phyloP scores from a whole-genome alignment of 345 rosid genomes.

The Heritiera littoralis region DNA sequence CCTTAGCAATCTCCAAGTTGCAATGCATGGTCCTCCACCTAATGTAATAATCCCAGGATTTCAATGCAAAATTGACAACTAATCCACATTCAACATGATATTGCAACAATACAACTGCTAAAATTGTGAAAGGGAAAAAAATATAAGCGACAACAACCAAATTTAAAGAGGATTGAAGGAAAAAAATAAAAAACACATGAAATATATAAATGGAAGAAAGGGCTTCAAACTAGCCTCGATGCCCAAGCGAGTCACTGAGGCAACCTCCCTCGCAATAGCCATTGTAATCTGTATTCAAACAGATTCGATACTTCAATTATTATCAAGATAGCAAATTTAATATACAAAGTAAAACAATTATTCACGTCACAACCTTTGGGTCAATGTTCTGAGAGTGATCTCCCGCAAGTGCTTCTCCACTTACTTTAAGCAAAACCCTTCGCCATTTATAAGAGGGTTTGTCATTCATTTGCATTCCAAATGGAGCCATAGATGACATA shows the following conservation, averaged over 20 bases:
- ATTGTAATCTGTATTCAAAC: slow-evolving; percentile 66
- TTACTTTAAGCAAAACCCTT: slow-evolving; percentile 94
- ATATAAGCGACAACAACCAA: slow-evolving; percentile 8
- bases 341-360: background rate
- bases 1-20: background rate
- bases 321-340: slow-evolving; percentile 6
- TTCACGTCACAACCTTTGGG: slow-evolving; percentile 62
- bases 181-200: background rate
- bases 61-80: background rate
- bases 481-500: slow-evolving; percentile 52
- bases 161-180: background rate
- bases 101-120: background rate
- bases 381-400: slow-evolving; percentile 77
- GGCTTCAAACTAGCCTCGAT: slow-evolving; percentile 58
- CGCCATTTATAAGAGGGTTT: slow-evolving; percentile 71
- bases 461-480: slow-evolving; percentile 49
- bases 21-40: background rate
- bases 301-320: slow-evolving; percentile 23
- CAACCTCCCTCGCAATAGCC: slow-evolving; percentile 96
- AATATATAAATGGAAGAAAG: background rate
- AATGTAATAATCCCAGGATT: background rate
- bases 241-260: slow-evolving; percentile 84
- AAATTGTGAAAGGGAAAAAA: slow-evolving; percentile 4
- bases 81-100: background rate
- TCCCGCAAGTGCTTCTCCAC: slow-evolving; percentile 98